phyloP scores from a whole-genome alignment of 75 land plant genomes.

The Cupressus sempervirens region DNA sequence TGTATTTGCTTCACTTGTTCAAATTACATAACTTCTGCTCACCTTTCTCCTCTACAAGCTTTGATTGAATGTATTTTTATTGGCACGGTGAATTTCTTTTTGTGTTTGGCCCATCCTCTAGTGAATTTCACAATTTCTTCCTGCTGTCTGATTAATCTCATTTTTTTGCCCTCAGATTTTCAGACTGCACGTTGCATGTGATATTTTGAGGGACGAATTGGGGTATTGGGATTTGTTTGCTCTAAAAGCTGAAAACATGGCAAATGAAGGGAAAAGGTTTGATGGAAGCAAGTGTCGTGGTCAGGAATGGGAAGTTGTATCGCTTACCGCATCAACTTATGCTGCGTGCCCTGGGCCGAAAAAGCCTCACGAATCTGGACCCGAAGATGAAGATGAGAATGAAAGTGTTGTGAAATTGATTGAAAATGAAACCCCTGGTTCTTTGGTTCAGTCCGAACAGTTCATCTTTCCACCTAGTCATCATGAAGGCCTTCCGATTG shows the following conservation, averaged over 20 bases:
- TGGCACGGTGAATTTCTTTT: neutral
- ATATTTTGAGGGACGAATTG: neutral
- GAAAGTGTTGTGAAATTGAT: constrained; percentile 1
- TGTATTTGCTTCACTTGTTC: neutral
- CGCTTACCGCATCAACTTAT: constrained; percentile 71
- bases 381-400: neutral
- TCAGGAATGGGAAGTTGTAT: constrained; percentile 73
- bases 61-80: neutral
- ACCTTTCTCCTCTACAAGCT: neutral
- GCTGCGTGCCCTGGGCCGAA: constrained; percentile 54
- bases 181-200: neutral
- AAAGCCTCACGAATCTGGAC: neutral
- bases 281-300: constrained; percentile 25
- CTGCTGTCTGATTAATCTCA: neutral
- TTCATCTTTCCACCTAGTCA: constrained; percentile 49
- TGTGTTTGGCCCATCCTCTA: neutral
- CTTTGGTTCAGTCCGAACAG: constrained; percentile 54
- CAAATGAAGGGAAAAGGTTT: constrained; percentile 32
- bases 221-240: neutral
- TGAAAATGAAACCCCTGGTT: constrained; percentile 25
- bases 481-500: constrained; percentile 49
- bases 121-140: neutral
- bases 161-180: neutral
- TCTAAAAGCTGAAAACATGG: constrained; percentile 18
- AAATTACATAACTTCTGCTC: neutral